A percentile compares a stretch with the other conserved stretches of the same genome.
These are phyloP conservation scores for Rhynchosporium agropyri DNA, from an alignment of 2,329 filamentous ascomycete genomes.

Conservation along the genomic window DNA sequence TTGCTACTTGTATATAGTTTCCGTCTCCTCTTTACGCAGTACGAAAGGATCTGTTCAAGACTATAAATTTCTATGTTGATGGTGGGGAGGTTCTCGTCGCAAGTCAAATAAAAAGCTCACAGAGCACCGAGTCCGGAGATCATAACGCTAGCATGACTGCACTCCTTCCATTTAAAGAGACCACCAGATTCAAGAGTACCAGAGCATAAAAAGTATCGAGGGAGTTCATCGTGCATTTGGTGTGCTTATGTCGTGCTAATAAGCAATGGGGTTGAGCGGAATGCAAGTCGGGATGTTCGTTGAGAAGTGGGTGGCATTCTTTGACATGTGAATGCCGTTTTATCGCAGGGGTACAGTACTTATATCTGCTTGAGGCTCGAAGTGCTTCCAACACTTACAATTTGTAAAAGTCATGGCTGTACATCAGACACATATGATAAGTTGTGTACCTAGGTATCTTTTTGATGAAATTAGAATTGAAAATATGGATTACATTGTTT, in stretches of 20 bases:
- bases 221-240: too few relatives aligned
- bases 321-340: constrained; percentile 5
- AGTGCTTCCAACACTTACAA: too few relatives aligned
- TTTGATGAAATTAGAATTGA: too few relatives aligned
- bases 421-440: too few relatives aligned
- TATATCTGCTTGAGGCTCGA: too few relatives aligned
- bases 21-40: background rate
- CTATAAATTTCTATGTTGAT: too few relatives aligned
- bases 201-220: too few relatives aligned
- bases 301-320: constrained; percentile 8
- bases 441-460: too few relatives aligned
- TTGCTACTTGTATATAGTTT: background rate
- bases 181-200: background rate
- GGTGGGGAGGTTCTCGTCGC: background rate
- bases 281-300: background rate
- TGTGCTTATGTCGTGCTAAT: constrained; percentile 4
- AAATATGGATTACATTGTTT: too few relatives aligned
- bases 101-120: background rate
- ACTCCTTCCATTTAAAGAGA: too few relatives aligned
- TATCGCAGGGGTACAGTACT: too few relatives aligned
- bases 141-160: constrained; percentile 2
- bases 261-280: constrained; percentile 12
- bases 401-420: too few relatives aligned
- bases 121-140: background rate
- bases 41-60: background rate